Conservation (phyloP, 768 basidiomycete species). For the Hirschioporus abietinus region DNA sequence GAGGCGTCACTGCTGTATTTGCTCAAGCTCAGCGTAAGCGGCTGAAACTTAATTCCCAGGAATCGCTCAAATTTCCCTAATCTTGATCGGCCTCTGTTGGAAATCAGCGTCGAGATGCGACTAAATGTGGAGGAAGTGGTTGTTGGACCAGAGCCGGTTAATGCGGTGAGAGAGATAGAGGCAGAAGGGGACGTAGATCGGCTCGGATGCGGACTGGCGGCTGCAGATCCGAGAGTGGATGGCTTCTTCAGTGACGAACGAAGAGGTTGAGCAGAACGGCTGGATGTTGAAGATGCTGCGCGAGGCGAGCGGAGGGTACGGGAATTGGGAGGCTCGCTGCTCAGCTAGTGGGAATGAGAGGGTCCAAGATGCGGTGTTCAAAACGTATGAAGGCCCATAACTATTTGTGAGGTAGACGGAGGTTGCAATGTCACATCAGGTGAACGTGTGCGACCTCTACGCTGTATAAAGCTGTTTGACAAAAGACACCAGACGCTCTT, state of each 20-base stretch:
- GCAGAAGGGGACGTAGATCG: background rate
- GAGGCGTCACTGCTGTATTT: background rate
- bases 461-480: conserved; percentile 15
- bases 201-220: background rate
- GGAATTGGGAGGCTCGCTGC: conserved; percentile 11
- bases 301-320: conserved; percentile 9
- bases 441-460: conserved; percentile 27
- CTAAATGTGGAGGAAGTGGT: background rate
- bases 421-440: conserved; percentile 36
- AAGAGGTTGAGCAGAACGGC: conserved; percentile 46
- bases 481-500: conserved; percentile 29
- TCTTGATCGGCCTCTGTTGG: background rate
- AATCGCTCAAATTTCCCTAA: background rate
- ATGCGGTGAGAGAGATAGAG: background rate
- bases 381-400: conserved; percentile 75
- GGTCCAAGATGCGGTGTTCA: conserved; percentile 62
- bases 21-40: background rate
- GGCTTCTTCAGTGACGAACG: conserved; percentile 65
- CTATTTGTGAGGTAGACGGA: conserved; percentile 71
- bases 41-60: background rate
- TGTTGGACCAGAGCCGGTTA: background rate
- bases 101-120: background rate
- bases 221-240: background rate
- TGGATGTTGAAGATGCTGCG: conserved; percentile 25
- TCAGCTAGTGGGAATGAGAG: conserved; percentile 17